Conservation (phyloP, 2,329 filamentous ascomycete species). For the Annulohypoxylon truncatum region DNA sequence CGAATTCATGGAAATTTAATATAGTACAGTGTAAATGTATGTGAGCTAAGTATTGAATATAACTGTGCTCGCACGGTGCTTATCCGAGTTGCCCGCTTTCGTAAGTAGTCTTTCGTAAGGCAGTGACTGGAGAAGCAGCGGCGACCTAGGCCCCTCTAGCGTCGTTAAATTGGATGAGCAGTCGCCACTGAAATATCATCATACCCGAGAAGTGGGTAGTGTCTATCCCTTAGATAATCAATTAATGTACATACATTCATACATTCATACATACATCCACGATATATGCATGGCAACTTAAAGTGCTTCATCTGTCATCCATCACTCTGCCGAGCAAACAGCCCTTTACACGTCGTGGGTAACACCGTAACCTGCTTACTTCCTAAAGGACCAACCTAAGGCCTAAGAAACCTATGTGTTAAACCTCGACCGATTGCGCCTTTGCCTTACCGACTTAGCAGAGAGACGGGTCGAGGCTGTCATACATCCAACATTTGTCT, state of each 20-base stretch:
- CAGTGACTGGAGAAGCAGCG: background rate
- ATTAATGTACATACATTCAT: background rate
- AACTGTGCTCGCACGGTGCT: background rate
- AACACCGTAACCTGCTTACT: background rate
- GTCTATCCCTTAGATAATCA: background rate
- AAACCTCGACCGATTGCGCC: background rate
- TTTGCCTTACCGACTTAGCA: background rate
- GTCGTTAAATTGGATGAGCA: background rate
- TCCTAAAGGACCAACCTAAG: background rate
- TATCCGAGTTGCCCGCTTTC: background rate
- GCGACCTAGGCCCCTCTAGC: background rate
- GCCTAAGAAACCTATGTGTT: background rate
- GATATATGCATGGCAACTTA: no score
- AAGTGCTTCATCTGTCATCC: no score
- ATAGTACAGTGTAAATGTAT: background rate
- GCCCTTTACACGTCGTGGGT: background rate
- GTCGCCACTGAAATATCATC: constrained; percentile 11
- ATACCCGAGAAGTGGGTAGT: background rate
- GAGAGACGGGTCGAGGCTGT: background rate
- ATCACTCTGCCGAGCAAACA: background rate
- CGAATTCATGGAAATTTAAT: background rate
- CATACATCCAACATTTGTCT: background rate
- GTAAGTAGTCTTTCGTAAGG: background rate
- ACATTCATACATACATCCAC: no score
- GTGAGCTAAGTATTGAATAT: background rate